Conservation (phyloP, 345 rosid species). For the Eucalyptus decipiens region DNA sequence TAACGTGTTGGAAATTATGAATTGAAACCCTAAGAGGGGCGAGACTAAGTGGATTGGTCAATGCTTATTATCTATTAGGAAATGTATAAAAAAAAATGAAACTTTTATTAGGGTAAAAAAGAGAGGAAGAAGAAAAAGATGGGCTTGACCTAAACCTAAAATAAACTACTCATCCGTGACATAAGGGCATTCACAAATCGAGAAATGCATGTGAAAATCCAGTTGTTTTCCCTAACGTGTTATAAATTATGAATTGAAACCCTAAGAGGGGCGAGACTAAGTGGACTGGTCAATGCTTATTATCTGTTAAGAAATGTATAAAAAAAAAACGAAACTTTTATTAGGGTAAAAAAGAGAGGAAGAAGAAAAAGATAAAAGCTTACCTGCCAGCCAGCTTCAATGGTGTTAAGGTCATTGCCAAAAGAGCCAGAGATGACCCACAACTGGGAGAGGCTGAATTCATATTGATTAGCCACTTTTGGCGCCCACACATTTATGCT, state of each 20-base stretch:
- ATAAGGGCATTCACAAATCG: neutral
- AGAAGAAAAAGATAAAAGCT: neutral
- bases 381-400: conserved; percentile 99
- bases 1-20: neutral
- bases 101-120: neutral
- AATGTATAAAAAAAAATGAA: neutral
- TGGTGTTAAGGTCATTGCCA: conserved; percentile 87
- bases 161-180: neutral
- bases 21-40: neutral
- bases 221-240: neutral
- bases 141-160: neutral
- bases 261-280: neutral
- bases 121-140: neutral
- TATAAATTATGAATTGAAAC: neutral
- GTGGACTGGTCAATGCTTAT: neutral
- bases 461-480: conserved; percentile 54
- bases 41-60: neutral
- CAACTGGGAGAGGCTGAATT: conserved; percentile 90
- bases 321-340: neutral
- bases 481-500: conserved; percentile 98
- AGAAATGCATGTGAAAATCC: neutral
- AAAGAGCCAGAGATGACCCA: conserved; percentile 99
- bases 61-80: neutral
- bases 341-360: neutral
- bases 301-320: neutral